These are phyloP conservation scores for Barnettozyma wickerhamii DNA, from an alignment of 805 yeast genomes.

Conservation along the genomic window DNA sequence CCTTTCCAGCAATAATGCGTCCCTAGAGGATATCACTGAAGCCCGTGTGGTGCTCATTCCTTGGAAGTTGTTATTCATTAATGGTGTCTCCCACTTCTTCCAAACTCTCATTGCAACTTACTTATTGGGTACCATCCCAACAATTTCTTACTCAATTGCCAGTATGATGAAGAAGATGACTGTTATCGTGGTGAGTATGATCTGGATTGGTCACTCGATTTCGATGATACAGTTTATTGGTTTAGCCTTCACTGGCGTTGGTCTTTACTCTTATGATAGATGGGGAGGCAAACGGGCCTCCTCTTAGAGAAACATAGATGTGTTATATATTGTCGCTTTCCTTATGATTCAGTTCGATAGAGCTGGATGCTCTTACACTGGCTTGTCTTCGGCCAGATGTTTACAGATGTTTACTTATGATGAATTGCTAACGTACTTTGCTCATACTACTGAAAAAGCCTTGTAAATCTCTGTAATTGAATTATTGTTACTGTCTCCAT, in stretches of 20 bases:
- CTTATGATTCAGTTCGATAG: neutral
- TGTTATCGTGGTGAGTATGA: slow-evolving; percentile 72
- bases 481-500: slow-evolving; percentile 32
- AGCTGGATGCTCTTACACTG: too few species aligned
- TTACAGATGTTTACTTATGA: too few species aligned
- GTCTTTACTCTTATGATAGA: slow-evolving; percentile 59
- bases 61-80: slow-evolving; percentile 49
- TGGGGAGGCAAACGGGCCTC: slow-evolving; percentile 36
- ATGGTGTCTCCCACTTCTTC: slow-evolving; percentile 72
- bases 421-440: too few species aligned
- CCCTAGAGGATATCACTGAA: slow-evolving; percentile 15
- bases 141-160: slow-evolving; percentile 83
- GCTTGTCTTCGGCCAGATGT: too few species aligned
- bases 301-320: neutral
- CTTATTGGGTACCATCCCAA: slow-evolving; percentile 73
- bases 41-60: slow-evolving; percentile 32
- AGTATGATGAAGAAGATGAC: slow-evolving; percentile 86
- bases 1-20: slow-evolving; percentile 4
- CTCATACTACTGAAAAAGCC: too few species aligned
- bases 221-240: slow-evolving; percentile 45
- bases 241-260: slow-evolving; percentile 45
- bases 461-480: too few species aligned
- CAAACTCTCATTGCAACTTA: slow-evolving; percentile 83
- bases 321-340: neutral
- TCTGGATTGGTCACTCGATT: slow-evolving; percentile 51